phyloP scores from a whole-genome alignment of 106 monocot species.

The Dioscorea alata region DNA sequence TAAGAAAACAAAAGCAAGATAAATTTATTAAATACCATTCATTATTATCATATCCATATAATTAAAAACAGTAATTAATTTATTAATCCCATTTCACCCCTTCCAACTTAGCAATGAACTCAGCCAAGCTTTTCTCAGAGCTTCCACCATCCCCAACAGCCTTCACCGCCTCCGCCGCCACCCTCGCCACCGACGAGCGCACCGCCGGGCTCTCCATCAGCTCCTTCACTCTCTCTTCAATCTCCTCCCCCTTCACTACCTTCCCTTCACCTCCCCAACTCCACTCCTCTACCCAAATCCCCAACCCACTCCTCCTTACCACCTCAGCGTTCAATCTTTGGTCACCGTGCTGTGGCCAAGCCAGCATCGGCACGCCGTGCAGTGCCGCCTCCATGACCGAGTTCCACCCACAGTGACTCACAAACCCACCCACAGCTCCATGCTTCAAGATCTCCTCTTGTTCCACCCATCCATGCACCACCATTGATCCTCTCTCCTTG shows the following conservation, averaged over 20 bases:
- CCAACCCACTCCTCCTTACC: constrained; percentile 31
- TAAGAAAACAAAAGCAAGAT: too few species aligned
- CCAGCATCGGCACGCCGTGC: constrained; percentile 36
- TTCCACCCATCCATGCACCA: constrained; percentile 53
- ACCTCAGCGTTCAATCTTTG: constrained; percentile 51
- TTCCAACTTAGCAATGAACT: constrained; percentile 17
- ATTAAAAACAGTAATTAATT: background rate
- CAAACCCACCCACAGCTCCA: constrained; percentile 42
- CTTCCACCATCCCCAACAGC: constrained; percentile 30
- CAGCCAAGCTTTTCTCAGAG: constrained; percentile 8
- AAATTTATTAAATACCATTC: too few species aligned
- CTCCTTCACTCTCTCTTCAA: constrained; percentile 27
- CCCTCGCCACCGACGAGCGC: constrained; percentile 3
- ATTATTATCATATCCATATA: background rate
- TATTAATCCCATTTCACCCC: background rate
- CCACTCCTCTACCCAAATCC: constrained; percentile 55
- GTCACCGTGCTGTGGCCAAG: constrained; percentile 48
- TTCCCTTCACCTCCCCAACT: constrained; percentile 39
- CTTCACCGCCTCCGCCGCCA: constrained; percentile 8
- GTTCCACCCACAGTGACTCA: constrained; percentile 80
- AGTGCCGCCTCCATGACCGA: constrained; percentile 49
- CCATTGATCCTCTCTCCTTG: constrained; percentile 34
- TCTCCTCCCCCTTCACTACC: constrained; percentile 33
- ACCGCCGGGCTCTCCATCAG: constrained; percentile 25
- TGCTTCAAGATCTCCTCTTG: constrained; percentile 45